Evolutionary conservation across 371 early-diverging fungal species (phyloP).

Genomic region (Mucor racemosus): DNA sequence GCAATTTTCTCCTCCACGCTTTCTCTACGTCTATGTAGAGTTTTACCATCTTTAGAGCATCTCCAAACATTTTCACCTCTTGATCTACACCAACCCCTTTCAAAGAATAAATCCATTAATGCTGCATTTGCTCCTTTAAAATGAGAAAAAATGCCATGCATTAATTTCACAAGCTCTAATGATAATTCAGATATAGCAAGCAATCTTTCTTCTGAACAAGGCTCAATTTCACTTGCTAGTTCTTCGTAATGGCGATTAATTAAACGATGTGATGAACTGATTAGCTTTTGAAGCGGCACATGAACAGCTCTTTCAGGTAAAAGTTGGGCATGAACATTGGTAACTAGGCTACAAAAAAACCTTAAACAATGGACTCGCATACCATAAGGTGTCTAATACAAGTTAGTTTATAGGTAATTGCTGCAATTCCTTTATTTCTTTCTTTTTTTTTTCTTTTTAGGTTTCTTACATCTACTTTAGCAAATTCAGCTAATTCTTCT

Average conservation of each 20-base stretch:
- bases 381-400: constrained; percentile 51
- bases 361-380: constrained; percentile 58
- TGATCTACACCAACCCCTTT: constrained; percentile 59
- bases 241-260: constrained; percentile 55
- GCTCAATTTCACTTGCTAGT: constrained; percentile 37
- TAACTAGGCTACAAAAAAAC: constrained; percentile 54
- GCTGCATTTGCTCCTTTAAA: constrained; percentile 59
- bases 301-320: constrained; percentile 60
- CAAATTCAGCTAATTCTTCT: constrained; percentile 56
- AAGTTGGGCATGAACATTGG: constrained; percentile 56
- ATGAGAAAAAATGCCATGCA: constrained; percentile 57
- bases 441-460: neutral
- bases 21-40: constrained; percentile 45
- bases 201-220: constrained; percentile 50
- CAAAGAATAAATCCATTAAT: constrained; percentile 57
- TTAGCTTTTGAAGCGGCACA: constrained; percentile 55
- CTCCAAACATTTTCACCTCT: constrained; percentile 57
- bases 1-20: constrained; percentile 54
- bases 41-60: constrained; percentile 50
- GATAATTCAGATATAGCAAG: constrained; percentile 52
- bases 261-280: constrained; percentile 55
- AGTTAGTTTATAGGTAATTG: neutral
- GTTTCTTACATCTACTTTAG: constrained; percentile 52
- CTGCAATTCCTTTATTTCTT: too few relatives aligned
- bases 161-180: constrained; percentile 54